Conservation (phyloP, 1,284 basidiomycete species). For the Trametes versicolor region DNA sequence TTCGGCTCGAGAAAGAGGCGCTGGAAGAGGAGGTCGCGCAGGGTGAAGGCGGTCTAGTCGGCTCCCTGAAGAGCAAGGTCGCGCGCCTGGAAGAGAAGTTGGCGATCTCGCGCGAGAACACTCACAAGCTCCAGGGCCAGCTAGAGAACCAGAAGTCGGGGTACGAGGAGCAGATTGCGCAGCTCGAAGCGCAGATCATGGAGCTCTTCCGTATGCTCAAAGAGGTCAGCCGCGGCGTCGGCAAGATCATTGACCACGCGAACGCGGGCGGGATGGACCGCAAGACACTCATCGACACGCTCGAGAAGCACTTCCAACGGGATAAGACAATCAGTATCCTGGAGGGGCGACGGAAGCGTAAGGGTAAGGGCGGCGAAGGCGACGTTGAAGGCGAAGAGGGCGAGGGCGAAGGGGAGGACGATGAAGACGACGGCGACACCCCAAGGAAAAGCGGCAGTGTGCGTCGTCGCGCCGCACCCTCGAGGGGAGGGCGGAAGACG, state of each 20-base stretch:
- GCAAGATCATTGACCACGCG: slow-evolving; percentile 73
- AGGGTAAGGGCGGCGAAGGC: slow-evolving; percentile 31
- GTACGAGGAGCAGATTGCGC: slow-evolving; percentile 89
- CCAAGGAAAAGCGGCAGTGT: slow-evolving; percentile 63
- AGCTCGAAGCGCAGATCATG: slow-evolving; percentile 92
- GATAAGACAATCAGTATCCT: slow-evolving; percentile 88
- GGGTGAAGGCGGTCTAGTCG: slow-evolving; percentile 87
- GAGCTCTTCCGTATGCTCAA: slow-evolving; percentile 94
- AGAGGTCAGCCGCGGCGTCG: slow-evolving; percentile 81
- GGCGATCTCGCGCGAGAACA: slow-evolving; percentile 80
- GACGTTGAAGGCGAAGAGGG: slow-evolving; percentile 26
- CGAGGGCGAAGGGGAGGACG: slow-evolving; percentile 46
- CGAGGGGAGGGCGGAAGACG: slow-evolving; percentile 46
- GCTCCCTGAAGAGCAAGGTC: slow-evolving; percentile 81
- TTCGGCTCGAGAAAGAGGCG: slow-evolving; percentile 78
- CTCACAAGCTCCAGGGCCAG: slow-evolving; percentile 79
- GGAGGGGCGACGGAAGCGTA: slow-evolving; percentile 70
- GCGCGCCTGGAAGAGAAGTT: slow-evolving; percentile 85
- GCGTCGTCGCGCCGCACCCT: slow-evolving; percentile 49
- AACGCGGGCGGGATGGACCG: slow-evolving; percentile 72
- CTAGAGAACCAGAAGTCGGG: slow-evolving; percentile 83
- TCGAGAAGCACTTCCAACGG: slow-evolving; percentile 87
- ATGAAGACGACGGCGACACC: slow-evolving; percentile 43
- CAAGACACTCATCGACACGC: slow-evolving; percentile 80
- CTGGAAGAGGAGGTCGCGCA: slow-evolving; percentile 85